Base-by-base conservation (phyloP, 345 rosid species). In the Passiflora organensis region DNA sequence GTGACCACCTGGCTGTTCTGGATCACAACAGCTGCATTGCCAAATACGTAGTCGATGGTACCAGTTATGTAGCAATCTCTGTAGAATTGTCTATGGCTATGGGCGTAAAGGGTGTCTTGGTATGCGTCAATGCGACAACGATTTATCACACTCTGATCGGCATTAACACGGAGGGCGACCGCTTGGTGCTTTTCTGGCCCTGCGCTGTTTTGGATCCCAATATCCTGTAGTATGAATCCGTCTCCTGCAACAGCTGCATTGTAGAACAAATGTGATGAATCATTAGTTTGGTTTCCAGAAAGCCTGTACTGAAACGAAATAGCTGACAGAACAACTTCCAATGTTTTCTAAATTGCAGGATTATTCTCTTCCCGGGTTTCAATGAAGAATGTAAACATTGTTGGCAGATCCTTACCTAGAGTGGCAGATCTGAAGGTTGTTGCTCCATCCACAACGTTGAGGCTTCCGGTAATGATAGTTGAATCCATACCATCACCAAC, bases 121-220 rank as follows among this genome's bases (percentile, higher is more conserved):
- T 47, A 63, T 23, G 68, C 61, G 25, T 63, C 68, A 2, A 63
- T 55, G 21, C 22, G 39, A 32, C 61, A 63, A 17, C 61, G 61
- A 32, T 63, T 63, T 13, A 63, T 48, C 2, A 63, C 61, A 19
- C 55, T 10, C 45, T 55, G 68, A 6, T 63, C 61, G 2, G 61
- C 68, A 8, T 61, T 36, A 13, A 63, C 60, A 13, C 61, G 42
- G 6, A 49, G 56, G 18, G 62, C 68, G 4, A 43, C 62, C 8
- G 62, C 68, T 49, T 64, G 68, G 37, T 56, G 56, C 49, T 64
- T 64, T n/a, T 64, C 19, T 25, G 56, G 68, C n/a, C 68, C 50
- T 38, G 67, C 54, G 13, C 34, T 55, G 50, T 64, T 64, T 20
- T 64, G 48, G 10, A 55, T 13, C 53, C 54, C 34, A 15, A 62